Evolutionary conservation across 1,284 basidiomycete species (phyloP), one percentile per base, ranked within the genome.

Genomic region (Leccinum variabile): DNA sequence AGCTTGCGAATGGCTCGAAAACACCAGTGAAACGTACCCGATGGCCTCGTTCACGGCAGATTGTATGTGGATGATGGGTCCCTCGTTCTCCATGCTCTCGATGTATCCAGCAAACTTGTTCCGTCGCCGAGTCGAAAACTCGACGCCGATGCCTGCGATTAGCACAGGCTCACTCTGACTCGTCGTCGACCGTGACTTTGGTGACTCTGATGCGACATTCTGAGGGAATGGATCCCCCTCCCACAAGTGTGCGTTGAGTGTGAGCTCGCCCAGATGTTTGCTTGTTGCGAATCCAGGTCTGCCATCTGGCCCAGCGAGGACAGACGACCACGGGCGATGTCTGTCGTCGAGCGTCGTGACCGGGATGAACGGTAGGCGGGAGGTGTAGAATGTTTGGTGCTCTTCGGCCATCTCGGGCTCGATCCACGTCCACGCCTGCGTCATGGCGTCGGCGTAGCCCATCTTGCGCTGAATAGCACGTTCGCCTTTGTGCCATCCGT

Each of bases 51-150:
- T 81, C 10, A 89, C 83, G 4, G 76, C 5, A 81, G 66, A 55
- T 73, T 58, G 33, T 78, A 66, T 2, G 69, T 63, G 54, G 13
- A 67, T 16, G 2, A 62, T 2, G 3, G 18, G 32, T 5, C 66
- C 68, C 8, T 71, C 61, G 2, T 18, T 35, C 54, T 77, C 68
- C 8, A 81, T 56, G 4, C 70, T 70, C 3, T 71, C 68, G 16
- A 86, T 72, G 41, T 70, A 71, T 2, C 87, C 87, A 0, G 85
- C 86, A 65, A 89, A 83, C 70, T 88, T 89, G 66, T 86, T 87
- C 54, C 87, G 76, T 63, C 84, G 70, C 22, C 87, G 72, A 1
- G 84, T 86, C 25, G 80, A 72, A 57, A 86, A 81, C 64, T 88
- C 84, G 57, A 89, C 78, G 1, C 87, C 87, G 37, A 89, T 81